Evolutionary conservation across 805 yeast genomes (phyloP).

Genomic region (Metschnikowia rubicola): DNA sequence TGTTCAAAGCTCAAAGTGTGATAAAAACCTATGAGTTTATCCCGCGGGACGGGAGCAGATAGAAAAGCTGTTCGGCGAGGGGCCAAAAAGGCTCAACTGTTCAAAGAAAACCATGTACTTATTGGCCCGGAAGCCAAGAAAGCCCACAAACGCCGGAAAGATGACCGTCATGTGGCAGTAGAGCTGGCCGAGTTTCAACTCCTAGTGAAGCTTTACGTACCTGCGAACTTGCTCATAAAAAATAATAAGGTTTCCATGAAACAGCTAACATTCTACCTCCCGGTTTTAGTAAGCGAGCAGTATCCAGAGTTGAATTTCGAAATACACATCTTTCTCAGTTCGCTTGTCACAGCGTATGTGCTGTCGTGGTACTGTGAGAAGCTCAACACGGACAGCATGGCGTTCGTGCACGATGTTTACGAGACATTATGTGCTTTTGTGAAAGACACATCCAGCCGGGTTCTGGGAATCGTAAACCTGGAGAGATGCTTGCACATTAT

Average conservation of each 20-base stretch:
- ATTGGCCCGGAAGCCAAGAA: conserved; percentile 6
- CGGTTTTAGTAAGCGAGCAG: conserved; percentile 22
- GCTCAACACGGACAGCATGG: conserved; percentile 18
- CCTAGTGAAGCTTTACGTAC: conserved; percentile 33
- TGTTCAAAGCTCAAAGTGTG: neutral
- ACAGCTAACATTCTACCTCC: conserved; percentile 28
- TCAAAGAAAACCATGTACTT: conserved; percentile 14
- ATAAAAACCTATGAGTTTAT: neutral
- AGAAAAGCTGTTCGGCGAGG: conserved; percentile 2
- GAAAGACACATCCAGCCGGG: conserved; percentile 9
- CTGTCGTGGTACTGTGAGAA: conserved; percentile 19
- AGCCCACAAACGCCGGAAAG: conserved; percentile 5
- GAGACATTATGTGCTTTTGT: conserved; percentile 14
- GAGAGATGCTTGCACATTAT: conserved; percentile 17
- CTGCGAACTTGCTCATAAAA: conserved; percentile 29
- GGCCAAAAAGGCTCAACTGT: conserved; percentile 5
- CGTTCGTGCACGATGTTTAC: conserved; percentile 14
- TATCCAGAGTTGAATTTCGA: conserved; percentile 29
- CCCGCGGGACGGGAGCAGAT: neutral
- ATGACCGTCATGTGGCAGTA: conserved; percentile 36
- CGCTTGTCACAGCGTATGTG: conserved; percentile 21
- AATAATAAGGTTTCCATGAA: conserved; percentile 26
- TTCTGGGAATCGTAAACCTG: conserved; percentile 12
- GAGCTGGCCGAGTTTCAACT: conserved; percentile 45
- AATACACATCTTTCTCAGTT: conserved; percentile 35